A percentile compares a stretch with the other conserved stretches of the same genome.
These are phyloP conservation scores for Lumnitzera littorea DNA, from an alignment of 345 rosid genomes.

Conservation along the genomic window DNA sequence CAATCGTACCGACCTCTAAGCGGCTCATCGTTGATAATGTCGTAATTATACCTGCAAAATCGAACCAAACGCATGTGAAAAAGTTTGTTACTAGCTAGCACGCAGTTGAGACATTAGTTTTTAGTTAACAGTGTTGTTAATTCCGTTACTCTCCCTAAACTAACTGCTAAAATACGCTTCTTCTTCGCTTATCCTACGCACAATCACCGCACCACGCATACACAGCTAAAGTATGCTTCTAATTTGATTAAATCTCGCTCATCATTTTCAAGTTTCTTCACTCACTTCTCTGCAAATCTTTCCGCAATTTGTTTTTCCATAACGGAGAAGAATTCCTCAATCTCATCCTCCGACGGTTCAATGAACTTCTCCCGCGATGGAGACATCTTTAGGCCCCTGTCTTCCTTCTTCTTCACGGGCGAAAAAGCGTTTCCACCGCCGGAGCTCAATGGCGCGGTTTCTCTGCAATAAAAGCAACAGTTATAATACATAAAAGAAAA, in stretches of 20 bases:
- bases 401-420: neutral
- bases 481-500: no score
- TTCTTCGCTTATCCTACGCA: slow-evolving; percentile 35
- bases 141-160: slow-evolving; percentile 5
- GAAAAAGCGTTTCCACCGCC: no score
- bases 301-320: slow-evolving; percentile 33
- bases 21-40: slow-evolving; percentile 56
- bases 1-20: slow-evolving; percentile 67
- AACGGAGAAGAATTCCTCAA: slow-evolving; percentile 31
- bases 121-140: neutral
- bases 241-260: no score
- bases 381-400: neutral
- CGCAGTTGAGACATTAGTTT: no score
- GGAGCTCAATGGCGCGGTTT: no score
- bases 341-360: slow-evolving; percentile 26
- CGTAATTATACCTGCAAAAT: slow-evolving; percentile 65
- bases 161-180: slow-evolving; percentile 14
- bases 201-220: neutral
- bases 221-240: no score
- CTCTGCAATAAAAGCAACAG: no score
- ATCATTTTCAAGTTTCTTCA: neutral
- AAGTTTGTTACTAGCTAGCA: neutral
- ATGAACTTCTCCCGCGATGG: slow-evolving; percentile 7
- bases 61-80: neutral
- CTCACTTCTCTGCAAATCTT: slow-evolving; percentile 50